Evolutionary conservation across 176 grass and related monocot species (phyloP), one percentile per base, ranked within the genome.

Genomic region (Pontederia crassipes): DNA sequence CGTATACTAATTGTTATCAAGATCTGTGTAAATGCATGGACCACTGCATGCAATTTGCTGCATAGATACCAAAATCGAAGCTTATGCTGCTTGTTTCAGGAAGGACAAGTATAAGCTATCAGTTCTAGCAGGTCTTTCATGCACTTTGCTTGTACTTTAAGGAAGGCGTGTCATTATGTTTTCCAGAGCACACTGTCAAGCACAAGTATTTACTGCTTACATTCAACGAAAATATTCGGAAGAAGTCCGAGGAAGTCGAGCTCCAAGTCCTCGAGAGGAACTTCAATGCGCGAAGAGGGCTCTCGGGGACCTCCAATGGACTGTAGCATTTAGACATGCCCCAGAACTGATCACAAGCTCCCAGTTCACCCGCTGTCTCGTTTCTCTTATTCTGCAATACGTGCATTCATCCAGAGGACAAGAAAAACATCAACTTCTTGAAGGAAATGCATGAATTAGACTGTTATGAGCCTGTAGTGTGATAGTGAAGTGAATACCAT

Each of bases 191-290:
- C 54, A 55, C 14, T n/a, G 15, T 15, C 0, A 55, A 55, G 18
- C 18, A 17, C 54, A 55, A 9, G 4, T 18, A 17, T 20, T 10
- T 57, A 17, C 4, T 49, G 14, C 93, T 76, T 88, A 98, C 93
- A 67, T 79, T 86, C 18, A 88, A 70, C 27, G 93, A 83, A 28
- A 98, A 84, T 76, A 92, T 80, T 62, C 83, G 87, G 72, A 92
- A 98, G 71, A 98, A 81, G 75, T 92, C 80, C 54, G 82, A 86
- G 51, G 93, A 98, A 65, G 84, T 81, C 12, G 87, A 81, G 82
- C 85, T 98, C 93, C 93, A 92, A 55, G 84, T 88, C 66, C 93
- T 86, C 63, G 87, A 98, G 52, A 98, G 87, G 46, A 86, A 92
- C 74, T 92, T 79, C 84, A 98, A 81, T 7, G 79, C 79, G 67